Percentiles rank a stretch among this genome's conserved stretches.
Evolutionary conservation across 2,329 filamentous ascomycete genomes (phyloP).

Genomic region (Rutstroemia sp.): DNA sequence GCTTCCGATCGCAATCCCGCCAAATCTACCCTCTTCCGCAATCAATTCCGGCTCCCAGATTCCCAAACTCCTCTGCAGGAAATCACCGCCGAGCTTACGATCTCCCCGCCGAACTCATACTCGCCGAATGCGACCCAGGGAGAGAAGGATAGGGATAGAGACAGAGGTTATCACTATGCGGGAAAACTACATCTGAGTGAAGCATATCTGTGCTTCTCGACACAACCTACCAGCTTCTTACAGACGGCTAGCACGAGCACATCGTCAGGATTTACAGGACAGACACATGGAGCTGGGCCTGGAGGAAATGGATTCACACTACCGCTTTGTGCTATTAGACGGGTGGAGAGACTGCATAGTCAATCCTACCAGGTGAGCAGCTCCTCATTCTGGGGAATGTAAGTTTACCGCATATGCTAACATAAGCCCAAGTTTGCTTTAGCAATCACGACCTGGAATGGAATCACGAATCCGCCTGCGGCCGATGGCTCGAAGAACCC

Average conservation of each 20-base stretch:
- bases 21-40: constrained; percentile 87
- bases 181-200: constrained; percentile 93
- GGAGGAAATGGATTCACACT: constrained; percentile 94
- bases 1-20: constrained; percentile 75
- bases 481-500: constrained; percentile 38
- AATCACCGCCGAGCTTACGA: constrained; percentile 91
- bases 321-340: constrained; percentile 81
- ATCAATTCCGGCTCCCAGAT: constrained; percentile 90
- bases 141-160: constrained; percentile 57
- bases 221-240: constrained; percentile 80
- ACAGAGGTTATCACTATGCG: constrained; percentile 78
- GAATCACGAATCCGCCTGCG: constrained; percentile 43
- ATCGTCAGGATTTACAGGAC: constrained; percentile 80
- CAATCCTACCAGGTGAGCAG: constrained; percentile 65
- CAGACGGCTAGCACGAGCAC: constrained; percentile 71
- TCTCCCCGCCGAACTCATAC: constrained; percentile 51
- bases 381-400: background rate
- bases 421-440: constrained; percentile 62
- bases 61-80: constrained; percentile 91
- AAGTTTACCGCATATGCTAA: constrained; percentile 17
- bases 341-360: constrained; percentile 88
- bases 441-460: constrained; percentile 92
- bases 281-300: constrained; percentile 87
- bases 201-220: constrained; percentile 93
- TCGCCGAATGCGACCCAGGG: constrained; percentile 55